These are phyloP conservation scores for Cucumis hystrix DNA, from an alignment of 306 rosid genomes.

Conservation along the genomic window DNA sequence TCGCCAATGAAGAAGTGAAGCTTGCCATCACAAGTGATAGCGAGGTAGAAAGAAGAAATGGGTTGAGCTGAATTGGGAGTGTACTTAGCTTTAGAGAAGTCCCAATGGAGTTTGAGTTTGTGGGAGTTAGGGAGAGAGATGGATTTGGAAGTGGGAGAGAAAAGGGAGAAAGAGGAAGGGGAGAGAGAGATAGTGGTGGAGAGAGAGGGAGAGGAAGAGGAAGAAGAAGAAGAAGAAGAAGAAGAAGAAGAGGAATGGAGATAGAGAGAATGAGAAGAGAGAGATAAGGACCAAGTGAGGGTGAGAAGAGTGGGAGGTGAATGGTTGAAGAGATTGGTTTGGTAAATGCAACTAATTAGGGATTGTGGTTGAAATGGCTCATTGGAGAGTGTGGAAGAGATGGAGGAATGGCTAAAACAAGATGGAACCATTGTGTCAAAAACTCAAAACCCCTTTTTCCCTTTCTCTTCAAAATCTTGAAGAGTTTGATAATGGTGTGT, in stretches of 20 bases:
- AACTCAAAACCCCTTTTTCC: no score
- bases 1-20: conserved; percentile 60
- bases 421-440: conserved; percentile 41
- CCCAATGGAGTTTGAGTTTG: conserved; percentile 55
- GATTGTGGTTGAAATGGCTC: conserved; percentile 20
- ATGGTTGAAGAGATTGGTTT: conserved; percentile 38
- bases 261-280: conserved; percentile 43
- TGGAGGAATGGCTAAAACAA: conserved; percentile 65
- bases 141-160: conserved; percentile 45
- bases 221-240: conserved; percentile 19
- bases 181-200: conserved; percentile 48
- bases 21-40: conserved; percentile 25
- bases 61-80: conserved; percentile 44
- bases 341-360: conserved; percentile 49
- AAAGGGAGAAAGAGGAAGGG: conserved; percentile 48
- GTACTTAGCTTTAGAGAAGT: conserved; percentile 42
- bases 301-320: conserved; percentile 28
- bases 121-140: conserved; percentile 23
- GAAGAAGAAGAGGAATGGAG: conserved; percentile 24
- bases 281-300: conserved; percentile 57
- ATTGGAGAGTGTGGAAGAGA: conserved; percentile 30
- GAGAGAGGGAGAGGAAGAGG: conserved; percentile 23
- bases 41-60: conserved; percentile 50
- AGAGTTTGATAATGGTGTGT: no score
- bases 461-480: no score